Evolutionary conservation across 345 rosid species (phyloP).

Genomic region (Salix koriyanagi): DNA sequence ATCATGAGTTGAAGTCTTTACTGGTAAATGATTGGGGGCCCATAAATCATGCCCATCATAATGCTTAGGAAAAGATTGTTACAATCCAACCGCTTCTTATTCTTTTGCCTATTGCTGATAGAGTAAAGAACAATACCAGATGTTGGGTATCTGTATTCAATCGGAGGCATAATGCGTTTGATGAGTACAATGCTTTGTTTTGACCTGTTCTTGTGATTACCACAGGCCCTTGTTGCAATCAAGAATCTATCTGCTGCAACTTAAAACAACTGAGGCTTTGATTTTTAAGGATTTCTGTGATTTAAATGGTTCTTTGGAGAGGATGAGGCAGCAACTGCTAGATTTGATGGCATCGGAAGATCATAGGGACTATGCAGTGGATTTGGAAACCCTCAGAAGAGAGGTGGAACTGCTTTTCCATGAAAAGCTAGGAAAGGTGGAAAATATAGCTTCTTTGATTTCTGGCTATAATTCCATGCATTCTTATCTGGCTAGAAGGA

Average conservation of each 20-base stretch:
- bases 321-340: slow-evolving; percentile 59
- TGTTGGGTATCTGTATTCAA: neutral
- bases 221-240: slow-evolving; percentile 73
- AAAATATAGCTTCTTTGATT: slow-evolving; percentile 13
- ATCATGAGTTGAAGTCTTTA: no score
- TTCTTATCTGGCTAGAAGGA: neutral
- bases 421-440: slow-evolving; percentile 50
- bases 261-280: slow-evolving; percentile 49
- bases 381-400: slow-evolving; percentile 57
- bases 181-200: neutral
- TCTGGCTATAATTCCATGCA: neutral
- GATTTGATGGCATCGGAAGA: slow-evolving; percentile 55
- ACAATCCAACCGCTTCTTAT: no score
- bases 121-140: no score
- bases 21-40: no score
- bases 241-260: slow-evolving; percentile 73
- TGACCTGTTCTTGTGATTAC: slow-evolving; percentile 3
- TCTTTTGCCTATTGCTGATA: no score
- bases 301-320: slow-evolving; percentile 57
- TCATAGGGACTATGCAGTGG: slow-evolving; percentile 59
- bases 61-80: no score
- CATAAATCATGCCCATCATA: no score
- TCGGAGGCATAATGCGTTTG: neutral
- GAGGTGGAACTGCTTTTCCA: slow-evolving; percentile 67
- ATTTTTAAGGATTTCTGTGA: slow-evolving; percentile 67